Evolutionary conservation across 73 alveolate species (phyloP).

Genomic region (Stentor coeruleus): DNA sequence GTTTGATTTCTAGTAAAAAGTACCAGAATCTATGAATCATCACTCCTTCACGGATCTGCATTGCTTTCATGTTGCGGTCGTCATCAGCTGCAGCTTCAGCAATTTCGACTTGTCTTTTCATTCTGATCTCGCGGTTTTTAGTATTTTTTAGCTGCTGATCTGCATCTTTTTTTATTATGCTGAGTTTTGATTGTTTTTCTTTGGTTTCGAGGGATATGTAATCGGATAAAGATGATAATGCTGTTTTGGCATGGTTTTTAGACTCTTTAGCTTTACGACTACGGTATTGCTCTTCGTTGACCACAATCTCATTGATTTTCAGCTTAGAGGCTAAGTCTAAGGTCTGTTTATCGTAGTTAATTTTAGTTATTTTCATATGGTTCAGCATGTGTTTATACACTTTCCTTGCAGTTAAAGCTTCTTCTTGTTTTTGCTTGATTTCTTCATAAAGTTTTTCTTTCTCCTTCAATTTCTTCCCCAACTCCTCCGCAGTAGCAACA

Average conservation of each 20-base stretch:
- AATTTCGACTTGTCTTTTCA: constrained; percentile 15
- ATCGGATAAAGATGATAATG: background rate
- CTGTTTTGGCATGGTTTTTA: background rate
- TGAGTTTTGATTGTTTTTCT: background rate
- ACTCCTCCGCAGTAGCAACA: background rate
- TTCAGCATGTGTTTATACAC: background rate
- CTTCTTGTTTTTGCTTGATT: background rate
- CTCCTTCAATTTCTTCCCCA: background rate
- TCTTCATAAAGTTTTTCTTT: constrained; percentile 12
- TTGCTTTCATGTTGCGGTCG: background rate
- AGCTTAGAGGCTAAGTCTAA: background rate
- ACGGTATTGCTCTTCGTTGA: background rate
- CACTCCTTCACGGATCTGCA: background rate
- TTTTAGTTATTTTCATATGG: background rate
- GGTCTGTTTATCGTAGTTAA: background rate
- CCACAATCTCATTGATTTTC: background rate
- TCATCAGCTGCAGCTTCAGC: constrained; percentile 31
- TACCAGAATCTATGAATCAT: constrained; percentile 16
- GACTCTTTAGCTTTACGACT: background rate
- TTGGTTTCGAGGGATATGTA: background rate
- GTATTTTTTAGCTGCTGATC: background rate
- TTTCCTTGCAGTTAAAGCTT: background rate
- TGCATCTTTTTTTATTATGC: background rate
- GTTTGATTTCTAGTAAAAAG: background rate
- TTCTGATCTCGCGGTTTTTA: background rate